These are phyloP conservation scores for Raddia distichophylla DNA, from an alignment of 176 grass and related monocot species.

Conservation along the genomic window DNA sequence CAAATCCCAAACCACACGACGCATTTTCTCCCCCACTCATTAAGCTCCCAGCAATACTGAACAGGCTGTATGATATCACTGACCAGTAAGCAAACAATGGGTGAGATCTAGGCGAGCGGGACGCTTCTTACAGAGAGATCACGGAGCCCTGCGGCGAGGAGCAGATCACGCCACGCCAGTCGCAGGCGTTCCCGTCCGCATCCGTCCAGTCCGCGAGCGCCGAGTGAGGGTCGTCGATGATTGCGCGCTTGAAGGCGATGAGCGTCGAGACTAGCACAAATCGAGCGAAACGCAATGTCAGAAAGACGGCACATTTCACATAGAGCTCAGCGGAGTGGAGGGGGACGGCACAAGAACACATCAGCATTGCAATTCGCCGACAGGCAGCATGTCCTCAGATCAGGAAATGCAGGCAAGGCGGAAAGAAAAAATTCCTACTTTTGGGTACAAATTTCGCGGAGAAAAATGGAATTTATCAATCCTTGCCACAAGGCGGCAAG, in stretches of 20 bases:
- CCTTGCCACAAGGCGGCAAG: background rate
- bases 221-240: slow-evolving; percentile 80
- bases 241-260: slow-evolving; percentile 65
- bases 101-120: slow-evolving; percentile 35
- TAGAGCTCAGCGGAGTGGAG: background rate
- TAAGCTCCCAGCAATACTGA: slow-evolving; percentile 18
- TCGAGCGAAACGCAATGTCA: slow-evolving; percentile 13
- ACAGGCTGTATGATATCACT: slow-evolving; percentile 11
- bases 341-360: background rate
- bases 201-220: slow-evolving; percentile 82
- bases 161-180: slow-evolving; percentile 88
- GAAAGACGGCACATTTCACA: slow-evolving; percentile 5
- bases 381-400: slow-evolving; percentile 13
- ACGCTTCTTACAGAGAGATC: slow-evolving; percentile 76
- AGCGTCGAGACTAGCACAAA: slow-evolving; percentile 57
- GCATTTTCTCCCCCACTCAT: background rate
- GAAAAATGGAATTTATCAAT: background rate
- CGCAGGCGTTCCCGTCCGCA: slow-evolving; percentile 66
- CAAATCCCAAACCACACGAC: background rate
- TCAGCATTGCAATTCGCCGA: background rate
- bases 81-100: slow-evolving; percentile 15
- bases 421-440: background rate
- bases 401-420: background rate
- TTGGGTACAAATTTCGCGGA: background rate
- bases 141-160: slow-evolving; percentile 61